phyloP scores from a whole-genome alignment of 2,329 filamentous ascomycete species.

The Colletotrichum magnum region DNA sequence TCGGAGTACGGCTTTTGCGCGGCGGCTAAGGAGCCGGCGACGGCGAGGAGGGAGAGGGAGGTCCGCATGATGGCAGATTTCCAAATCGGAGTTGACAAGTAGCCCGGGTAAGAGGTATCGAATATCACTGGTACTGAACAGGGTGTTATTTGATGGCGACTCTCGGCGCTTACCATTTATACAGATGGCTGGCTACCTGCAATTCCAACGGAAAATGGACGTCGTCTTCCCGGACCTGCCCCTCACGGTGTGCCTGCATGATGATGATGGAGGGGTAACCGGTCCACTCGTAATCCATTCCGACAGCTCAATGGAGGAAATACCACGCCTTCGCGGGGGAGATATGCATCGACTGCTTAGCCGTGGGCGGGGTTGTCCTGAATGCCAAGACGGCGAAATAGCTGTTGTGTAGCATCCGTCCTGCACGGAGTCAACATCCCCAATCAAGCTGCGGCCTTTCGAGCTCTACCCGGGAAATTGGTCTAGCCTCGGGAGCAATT shows the following conservation, averaged over 20 bases:
- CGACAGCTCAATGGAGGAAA: constrained; percentile 24
- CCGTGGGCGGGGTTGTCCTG: neutral
- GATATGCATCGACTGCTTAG: neutral
- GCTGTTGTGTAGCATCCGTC: neutral
- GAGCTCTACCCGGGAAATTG: neutral
- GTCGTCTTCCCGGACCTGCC: neutral
- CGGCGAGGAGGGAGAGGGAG: neutral
- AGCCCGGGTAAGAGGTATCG: too few relatives aligned
- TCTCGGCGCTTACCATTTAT: neutral
- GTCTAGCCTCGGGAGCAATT: neutral
- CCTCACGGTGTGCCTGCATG: neutral
- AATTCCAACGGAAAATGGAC: neutral
- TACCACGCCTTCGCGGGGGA: neutral
- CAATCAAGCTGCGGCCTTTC: neutral
- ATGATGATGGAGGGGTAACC: constrained; percentile 11
- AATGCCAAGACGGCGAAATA: constrained; percentile 32
- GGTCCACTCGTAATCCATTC: neutral
- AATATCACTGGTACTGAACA: too few relatives aligned
- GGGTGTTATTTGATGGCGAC: too few relatives aligned
- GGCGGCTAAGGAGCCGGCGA: neutral
- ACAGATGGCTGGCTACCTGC: neutral
- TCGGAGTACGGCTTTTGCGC: constrained; percentile 22
- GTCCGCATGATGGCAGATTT: constrained; percentile 1
- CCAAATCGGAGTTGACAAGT: neutral
- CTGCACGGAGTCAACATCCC: constrained; percentile 7